phyloP scores from a whole-genome alignment of 495 filamentous ascomycete species.

The Xylaria curta region DNA sequence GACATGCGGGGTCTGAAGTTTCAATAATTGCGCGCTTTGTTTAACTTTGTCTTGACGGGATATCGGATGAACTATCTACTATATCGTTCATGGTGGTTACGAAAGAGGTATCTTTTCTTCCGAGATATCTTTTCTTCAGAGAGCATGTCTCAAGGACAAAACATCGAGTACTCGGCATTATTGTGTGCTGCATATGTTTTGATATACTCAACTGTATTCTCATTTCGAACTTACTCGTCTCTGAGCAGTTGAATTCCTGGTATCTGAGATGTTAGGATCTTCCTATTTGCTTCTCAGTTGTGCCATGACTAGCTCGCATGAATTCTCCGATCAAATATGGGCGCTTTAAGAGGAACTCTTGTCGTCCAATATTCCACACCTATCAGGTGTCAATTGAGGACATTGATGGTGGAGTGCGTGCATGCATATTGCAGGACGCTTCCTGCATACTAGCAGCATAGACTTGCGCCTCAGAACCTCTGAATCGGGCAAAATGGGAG shows the following conservation, averaged over 20 bases:
- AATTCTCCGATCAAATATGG: slow-evolving; percentile 5
- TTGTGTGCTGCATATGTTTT: background rate
- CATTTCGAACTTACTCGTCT: background rate
- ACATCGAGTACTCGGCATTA: background rate
- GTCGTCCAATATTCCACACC: background rate
- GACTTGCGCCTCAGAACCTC: background rate
- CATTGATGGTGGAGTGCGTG: slow-evolving; percentile 16
- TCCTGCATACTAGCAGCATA: slow-evolving; percentile 11
- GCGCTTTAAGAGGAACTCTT: background rate
- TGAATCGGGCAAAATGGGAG: background rate
- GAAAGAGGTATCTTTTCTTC: no score
- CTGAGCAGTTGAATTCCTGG: background rate
- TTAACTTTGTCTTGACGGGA: slow-evolving; percentile 7
- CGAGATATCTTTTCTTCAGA: background rate
- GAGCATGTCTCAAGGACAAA: background rate
- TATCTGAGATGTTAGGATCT: background rate
- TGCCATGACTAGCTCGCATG: background rate
- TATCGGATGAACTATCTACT: slow-evolving; percentile 18
- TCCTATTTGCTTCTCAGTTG: background rate
- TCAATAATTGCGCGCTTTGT: slow-evolving; percentile 3
- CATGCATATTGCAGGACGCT: slow-evolving; percentile 16
- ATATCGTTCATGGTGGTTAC: background rate
- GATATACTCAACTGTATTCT: background rate
- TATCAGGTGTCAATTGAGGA: background rate
- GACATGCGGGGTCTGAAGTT: slow-evolving; percentile 19